Evolutionary conservation across 2,329 filamentous ascomycete species (phyloP).

Genomic region (Aureobasidium mangrovei): DNA sequence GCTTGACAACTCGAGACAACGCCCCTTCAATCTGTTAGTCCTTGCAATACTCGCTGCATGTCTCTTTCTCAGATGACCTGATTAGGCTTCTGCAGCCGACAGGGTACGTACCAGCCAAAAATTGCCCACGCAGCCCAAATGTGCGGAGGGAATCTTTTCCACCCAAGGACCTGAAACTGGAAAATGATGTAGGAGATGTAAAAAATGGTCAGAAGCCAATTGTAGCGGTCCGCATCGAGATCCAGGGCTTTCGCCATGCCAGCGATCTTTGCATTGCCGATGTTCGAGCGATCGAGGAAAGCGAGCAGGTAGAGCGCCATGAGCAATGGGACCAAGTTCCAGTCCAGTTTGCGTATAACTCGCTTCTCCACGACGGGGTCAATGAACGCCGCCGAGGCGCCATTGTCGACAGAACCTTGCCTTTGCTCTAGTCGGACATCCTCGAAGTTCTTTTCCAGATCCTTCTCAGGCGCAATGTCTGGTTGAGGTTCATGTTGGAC

Average conservation of each 20-base stretch:
- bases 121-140: slow-evolving; percentile 18
- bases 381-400: background rate
- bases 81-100: too few relatives aligned
- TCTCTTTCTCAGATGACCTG: background rate
- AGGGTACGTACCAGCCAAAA: slow-evolving; percentile 15
- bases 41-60: background rate
- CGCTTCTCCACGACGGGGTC: slow-evolving; percentile 15
- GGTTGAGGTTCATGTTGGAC: background rate
- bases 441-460: slow-evolving; percentile 8
- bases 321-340: slow-evolving; percentile 24
- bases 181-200: slow-evolving; percentile 42
- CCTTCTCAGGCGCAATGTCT: background rate
- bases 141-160: slow-evolving; percentile 28
- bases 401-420: slow-evolving; percentile 9
- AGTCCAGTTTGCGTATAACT: slow-evolving; percentile 28
- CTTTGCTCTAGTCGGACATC: background rate
- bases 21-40: slow-evolving; percentile 30
- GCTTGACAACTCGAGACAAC: slow-evolving; percentile 31
- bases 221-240: slow-evolving; percentile 39
- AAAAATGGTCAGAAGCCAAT: slow-evolving; percentile 46
- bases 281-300: slow-evolving; percentile 25
- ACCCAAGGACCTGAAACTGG: slow-evolving; percentile 28
- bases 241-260: slow-evolving; percentile 44
- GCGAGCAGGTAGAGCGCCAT: slow-evolving; percentile 26
- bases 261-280: slow-evolving; percentile 43